These are phyloP conservation scores for Fraxinus angustifolia DNA, from an alignment of 305 asterid species.

Conservation along the genomic window DNA sequence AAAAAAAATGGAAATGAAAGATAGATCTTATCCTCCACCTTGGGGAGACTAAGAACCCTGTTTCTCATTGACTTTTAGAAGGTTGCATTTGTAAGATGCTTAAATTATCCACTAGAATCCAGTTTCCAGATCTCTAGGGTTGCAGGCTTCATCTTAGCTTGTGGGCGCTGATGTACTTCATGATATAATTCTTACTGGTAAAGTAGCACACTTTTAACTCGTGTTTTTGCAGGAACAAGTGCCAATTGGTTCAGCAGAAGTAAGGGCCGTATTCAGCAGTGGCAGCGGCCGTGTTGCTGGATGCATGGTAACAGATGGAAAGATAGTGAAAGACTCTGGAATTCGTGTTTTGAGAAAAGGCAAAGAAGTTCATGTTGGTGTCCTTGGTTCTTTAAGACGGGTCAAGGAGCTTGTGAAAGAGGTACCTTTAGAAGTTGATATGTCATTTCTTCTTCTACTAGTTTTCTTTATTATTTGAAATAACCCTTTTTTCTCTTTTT, in stretches of 20 bases:
- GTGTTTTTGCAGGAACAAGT: conserved; percentile 63
- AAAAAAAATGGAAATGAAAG: neutral
- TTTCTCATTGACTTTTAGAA: neutral
- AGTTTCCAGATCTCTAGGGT: neutral
- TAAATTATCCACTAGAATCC: neutral
- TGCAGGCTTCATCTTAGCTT: neutral
- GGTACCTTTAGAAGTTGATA: conserved; percentile 40
- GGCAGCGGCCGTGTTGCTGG: conserved; percentile 99
- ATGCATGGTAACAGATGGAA: conserved; percentile 93
- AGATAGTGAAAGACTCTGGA: conserved; percentile 79
- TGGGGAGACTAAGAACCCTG: neutral
- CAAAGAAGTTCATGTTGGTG: conserved; percentile 73
- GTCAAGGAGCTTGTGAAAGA: conserved; percentile 94
- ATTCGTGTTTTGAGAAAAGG: conserved; percentile 74
- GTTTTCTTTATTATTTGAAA: neutral
- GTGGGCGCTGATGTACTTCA: conserved; percentile 1
- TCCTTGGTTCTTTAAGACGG: conserved; percentile 69
- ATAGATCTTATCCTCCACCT: neutral
- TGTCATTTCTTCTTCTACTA: conserved; percentile 6
- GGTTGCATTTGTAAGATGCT: conserved; percentile 12
- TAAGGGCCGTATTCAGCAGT: conserved; percentile 91
- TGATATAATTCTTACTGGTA: neutral
- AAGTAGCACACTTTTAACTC: conserved; percentile 4
- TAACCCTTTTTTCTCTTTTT: neutral
- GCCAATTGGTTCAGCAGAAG: conserved; percentile 84